Evolutionary conservation across 352 stramenopile species (phyloP), one percentile per base, ranked within the genome.

Genomic region (Phytophthora aleatoria): DNA sequence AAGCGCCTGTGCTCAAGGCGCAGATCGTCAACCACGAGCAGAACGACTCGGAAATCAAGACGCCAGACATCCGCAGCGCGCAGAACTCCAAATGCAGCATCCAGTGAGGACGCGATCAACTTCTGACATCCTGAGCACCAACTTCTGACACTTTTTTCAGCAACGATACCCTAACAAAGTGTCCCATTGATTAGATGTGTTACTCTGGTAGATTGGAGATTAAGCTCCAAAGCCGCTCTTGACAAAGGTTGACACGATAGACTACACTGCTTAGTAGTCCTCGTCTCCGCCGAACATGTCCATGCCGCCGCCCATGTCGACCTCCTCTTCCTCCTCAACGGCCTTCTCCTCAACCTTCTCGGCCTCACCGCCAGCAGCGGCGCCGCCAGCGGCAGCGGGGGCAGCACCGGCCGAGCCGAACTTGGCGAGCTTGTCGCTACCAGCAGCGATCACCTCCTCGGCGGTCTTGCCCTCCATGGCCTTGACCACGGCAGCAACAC

Each of bases 21-120:
- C 86, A 93, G 65, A 98, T 98, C 61, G 71, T 98, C 53, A 97
- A 98, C 69, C 89, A 98, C 75, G 76, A 94, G 47, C 85, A 96
- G 64, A 77, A 98, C 74, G 92, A 98, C 62, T 79, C 88, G 7
- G 83, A 91, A 51, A 87, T 98, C 36, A 94, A 97, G 71, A 85
- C 67, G 13, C 73, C 84, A 2, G 85, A 91, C 64, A 87, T 91
- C 28, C 79, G 81, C 48, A 55, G 24, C 4, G 38, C 62, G 15
- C 75, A 75, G 28, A 74, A 74, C 41, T 53, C 50, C 44, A 80
- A 86, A 57, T 95, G 87, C 69, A 55, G 30, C 50, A 53, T 95
- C 28, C 83, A 92, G 38, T 89, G 69, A 45, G 6, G 20, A 13
- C 8, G 27, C 33, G 5, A 44, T 8, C 15, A 58, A 27, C 6